Evolutionary conservation across 345 rosid genomes (phyloP).

Genomic region (Eutrema heterophyllum): DNA sequence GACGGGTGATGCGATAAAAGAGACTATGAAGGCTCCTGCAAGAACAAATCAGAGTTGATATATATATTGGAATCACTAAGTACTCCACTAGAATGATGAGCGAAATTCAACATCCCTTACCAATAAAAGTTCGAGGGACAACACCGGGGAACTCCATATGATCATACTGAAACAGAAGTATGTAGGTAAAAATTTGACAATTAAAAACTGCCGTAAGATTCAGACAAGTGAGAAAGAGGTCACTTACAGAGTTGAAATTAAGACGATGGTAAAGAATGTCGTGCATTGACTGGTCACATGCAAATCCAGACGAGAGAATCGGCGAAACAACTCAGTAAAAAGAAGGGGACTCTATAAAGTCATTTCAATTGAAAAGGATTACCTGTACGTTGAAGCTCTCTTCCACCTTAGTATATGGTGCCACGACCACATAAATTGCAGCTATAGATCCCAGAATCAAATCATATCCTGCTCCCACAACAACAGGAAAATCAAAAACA

Average conservation of each 20-base stretch:
- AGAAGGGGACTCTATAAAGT: not conserved
- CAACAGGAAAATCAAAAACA: not conserved
- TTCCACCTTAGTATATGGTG: slow-evolving; percentile 93
- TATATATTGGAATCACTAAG: not conserved
- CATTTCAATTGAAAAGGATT: not conserved
- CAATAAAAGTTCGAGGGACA: slow-evolving; percentile 93
- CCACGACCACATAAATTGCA: slow-evolving; percentile 62
- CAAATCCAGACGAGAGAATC: too few relatives aligned
- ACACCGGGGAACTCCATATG: slow-evolving; percentile 98
- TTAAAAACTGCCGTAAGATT: not conserved
- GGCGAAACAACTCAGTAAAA: not conserved
- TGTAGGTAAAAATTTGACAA: not conserved
- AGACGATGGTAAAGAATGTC: slow-evolving; percentile 78
- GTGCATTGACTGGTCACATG: slow-evolving; percentile 67
- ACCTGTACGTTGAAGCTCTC: slow-evolving; percentile 98
- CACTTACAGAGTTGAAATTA: slow-evolving; percentile 65
- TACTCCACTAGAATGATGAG: too few relatives aligned
- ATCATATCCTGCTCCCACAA: slow-evolving; percentile 58
- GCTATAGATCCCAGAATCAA: slow-evolving; percentile 74
- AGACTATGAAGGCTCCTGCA: slow-evolving; percentile 72
- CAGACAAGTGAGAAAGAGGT: not conserved
- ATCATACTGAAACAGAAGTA: slow-evolving; percentile 56
- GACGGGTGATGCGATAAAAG: slow-evolving; percentile 62
- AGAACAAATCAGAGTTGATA: not conserved
- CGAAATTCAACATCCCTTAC: slow-evolving; percentile 26